These are phyloP conservation scores for Glomus cerebriforme DNA, from an alignment of 192 early-diverging fungal genomes.

Conservation along the genomic window DNA sequence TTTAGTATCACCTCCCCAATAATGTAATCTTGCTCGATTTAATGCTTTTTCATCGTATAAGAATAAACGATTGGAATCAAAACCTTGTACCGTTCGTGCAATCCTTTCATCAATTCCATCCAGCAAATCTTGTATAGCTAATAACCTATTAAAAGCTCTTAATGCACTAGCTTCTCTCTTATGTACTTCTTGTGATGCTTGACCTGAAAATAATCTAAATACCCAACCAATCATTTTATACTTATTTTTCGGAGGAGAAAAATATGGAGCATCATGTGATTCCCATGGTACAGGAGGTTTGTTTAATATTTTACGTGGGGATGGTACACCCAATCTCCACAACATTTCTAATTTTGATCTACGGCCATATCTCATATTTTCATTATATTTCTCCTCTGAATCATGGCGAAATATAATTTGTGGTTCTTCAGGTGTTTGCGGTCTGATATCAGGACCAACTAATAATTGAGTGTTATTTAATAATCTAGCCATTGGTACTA, in stretches of 20 bases:
- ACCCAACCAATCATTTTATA: constrained; percentile 62
- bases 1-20: constrained; percentile 54
- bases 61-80: constrained; percentile 49
- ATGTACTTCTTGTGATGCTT: constrained; percentile 60
- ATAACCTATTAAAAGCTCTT: constrained; percentile 59
- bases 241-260: constrained; percentile 43
- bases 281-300: constrained; percentile 62
- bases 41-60: constrained; percentile 53
- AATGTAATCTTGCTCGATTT: constrained; percentile 49
- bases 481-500: constrained; percentile 63
- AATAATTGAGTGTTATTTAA: constrained; percentile 59
- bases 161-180: constrained; percentile 58
- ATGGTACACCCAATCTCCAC: constrained; percentile 58
- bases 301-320: constrained; percentile 45
- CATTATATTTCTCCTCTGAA: constrained; percentile 55
- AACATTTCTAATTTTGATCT: constrained; percentile 63
- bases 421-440: constrained; percentile 62
- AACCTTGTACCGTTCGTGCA: constrained; percentile 45
- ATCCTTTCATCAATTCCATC: constrained; percentile 61
- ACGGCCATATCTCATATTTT: constrained; percentile 65
- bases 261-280: constrained; percentile 39
- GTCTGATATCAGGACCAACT: constrained; percentile 50
- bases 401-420: constrained; percentile 64
- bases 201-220: constrained; percentile 61
- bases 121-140: constrained; percentile 62